Conservation (phyloP, 805 yeast species). For the Metschnikowia picachoensis region DNA sequence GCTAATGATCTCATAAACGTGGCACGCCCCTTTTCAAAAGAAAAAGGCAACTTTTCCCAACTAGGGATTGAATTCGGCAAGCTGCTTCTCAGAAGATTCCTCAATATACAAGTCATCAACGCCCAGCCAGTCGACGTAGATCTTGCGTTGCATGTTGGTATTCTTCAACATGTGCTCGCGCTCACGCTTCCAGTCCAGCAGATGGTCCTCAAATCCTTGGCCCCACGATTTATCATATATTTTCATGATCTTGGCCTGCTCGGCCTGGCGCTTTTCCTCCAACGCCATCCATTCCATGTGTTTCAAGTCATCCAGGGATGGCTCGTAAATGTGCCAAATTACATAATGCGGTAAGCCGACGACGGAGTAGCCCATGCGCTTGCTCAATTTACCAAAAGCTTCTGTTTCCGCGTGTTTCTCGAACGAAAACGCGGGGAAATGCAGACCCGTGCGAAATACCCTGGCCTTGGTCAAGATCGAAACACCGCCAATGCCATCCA, state of each 20-base stretch:
- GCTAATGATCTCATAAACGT: not conserved
- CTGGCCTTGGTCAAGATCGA: slow-evolving; percentile 83
- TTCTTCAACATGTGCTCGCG: slow-evolving; percentile 69
- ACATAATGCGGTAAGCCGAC: slow-evolving; percentile 92
- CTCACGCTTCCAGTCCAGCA: slow-evolving; percentile 68
- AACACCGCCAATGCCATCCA: slow-evolving; percentile 98
- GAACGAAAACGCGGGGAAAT: slow-evolving; percentile 95
- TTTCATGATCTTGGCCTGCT: slow-evolving; percentile 58
- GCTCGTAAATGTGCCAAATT: slow-evolving; percentile 88
- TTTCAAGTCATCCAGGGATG: slow-evolving; percentile 84
- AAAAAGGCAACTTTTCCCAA: not conserved
- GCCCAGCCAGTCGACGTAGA: slow-evolving; percentile 68
- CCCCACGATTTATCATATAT: slow-evolving; percentile 72
- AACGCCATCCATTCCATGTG: slow-evolving; percentile 88
- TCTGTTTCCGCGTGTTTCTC: slow-evolving; percentile 97
- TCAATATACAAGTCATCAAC: slow-evolving; percentile 44
- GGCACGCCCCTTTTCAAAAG: not conserved
- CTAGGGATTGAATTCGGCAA: slow-evolving; percentile 42
- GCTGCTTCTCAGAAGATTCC: slow-evolving; percentile 24
- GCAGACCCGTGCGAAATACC: slow-evolving; percentile 84
- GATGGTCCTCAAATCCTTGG: slow-evolving; percentile 73
- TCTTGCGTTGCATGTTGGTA: slow-evolving; percentile 57
- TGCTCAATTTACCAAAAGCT: slow-evolving; percentile 88
- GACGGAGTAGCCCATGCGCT: slow-evolving; percentile 82
- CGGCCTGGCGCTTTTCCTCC: slow-evolving; percentile 64